Evolutionary conservation across 1,284 basidiomycete species (phyloP), one percentile per base, ranked within the genome.

Genomic region (Cutaneotrichosporon spelunceum): DNA sequence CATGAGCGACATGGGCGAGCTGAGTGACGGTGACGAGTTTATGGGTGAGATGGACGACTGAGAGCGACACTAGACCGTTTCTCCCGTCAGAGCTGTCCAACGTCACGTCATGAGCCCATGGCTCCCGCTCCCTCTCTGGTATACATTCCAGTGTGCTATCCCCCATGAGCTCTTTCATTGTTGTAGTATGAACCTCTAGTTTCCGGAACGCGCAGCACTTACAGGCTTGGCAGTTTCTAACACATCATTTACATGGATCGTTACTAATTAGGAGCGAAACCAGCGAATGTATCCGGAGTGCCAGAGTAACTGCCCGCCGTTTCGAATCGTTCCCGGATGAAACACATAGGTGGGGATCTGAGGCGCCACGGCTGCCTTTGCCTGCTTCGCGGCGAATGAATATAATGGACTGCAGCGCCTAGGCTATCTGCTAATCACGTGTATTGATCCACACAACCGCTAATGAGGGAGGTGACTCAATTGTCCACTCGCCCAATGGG

Each of bases 1-100:
- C 76, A 93, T 94, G 90, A 93, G 91, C 78, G 92, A 93, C 70
- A 84, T 91, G 72, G 91, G 91, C 63, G 92, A 90, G 80, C 86
- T 92, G 77, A 90, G 87, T 75, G 90, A 90, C 34, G 79, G 77
- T 61, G 87, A 86, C 60, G 87, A 88, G 66, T 80, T 77, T 21
- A 72, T 74, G 59, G 70, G 68, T 21, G 68, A 65, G 56, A 70
- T 72, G 68, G 70, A 72, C 61, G 66, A 76, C 63, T 77, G 27
- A 50, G 26, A 8, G 39, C 39, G 26, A 23, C 26, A 48, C 23
- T 48, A 23, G 36, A 16, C 11, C 16, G 16, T 42, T 42, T 42
- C 39, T 13, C 34, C 8, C 19, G 39, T 42, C 39, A 42, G 19
- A 42, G 19, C 39, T 7, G 39, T 19, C 14, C 39, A n/a, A 5